Conservation (phyloP, 148 eudicot genomes). For the Vaccinium corymbosum region DNA sequence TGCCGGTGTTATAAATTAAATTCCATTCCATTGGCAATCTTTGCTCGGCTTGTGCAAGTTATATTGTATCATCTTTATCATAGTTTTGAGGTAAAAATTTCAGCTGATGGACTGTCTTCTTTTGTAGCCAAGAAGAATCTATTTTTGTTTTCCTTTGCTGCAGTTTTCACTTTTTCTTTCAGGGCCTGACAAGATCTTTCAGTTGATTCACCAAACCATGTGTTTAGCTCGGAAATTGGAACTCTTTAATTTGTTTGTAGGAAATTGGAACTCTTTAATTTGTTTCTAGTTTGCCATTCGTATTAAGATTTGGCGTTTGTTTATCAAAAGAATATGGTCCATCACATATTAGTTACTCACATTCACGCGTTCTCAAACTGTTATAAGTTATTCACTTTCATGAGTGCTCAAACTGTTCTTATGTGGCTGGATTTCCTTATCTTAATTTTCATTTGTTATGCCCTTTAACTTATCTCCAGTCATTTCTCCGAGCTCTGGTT, state of each 20-base stretch:
- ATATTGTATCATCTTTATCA: not conserved
- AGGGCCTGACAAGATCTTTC: not conserved
- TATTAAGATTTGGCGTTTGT: not conserved
- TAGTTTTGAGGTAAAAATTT: not conserved
- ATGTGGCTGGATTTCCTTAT: not conserved
- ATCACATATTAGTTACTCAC: not conserved
- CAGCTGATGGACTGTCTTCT: not conserved
- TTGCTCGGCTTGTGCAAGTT: not conserved
- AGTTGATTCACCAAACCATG: slow-evolving; percentile 3
- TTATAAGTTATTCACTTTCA: not conserved
- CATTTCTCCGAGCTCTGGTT: not conserved
- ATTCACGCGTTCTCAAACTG: not conserved
- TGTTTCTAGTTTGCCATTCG: not conserved
- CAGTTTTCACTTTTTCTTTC: not conserved
- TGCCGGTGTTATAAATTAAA: not conserved
- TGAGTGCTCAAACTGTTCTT: not conserved
- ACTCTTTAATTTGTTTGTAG: not conserved
- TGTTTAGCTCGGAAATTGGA: not conserved
- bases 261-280: not conserved
- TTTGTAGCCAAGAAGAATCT: not conserved
- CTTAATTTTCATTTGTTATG: not conserved
- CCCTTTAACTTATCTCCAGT: not conserved
- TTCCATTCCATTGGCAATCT: not conserved
- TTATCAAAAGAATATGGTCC: no score
- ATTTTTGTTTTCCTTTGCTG: not conserved